Conservation (phyloP, 192 early-diverging fungal genomes). For the Entomortierella lignicola region DNA sequence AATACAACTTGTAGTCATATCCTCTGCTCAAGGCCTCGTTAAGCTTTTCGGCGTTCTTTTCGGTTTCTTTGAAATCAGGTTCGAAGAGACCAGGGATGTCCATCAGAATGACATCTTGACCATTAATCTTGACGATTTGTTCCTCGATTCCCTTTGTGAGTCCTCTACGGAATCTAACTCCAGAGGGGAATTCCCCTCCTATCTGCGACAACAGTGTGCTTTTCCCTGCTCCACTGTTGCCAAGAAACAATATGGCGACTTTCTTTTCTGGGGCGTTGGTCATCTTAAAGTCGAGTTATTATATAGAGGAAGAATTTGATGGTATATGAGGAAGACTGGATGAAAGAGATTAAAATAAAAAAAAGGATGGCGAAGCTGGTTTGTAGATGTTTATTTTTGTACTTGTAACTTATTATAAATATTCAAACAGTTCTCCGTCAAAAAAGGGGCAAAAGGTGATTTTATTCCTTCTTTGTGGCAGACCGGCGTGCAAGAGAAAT, state of each 20-base stretch:
- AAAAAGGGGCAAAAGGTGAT: too few relatives aligned
- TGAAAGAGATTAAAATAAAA: too few relatives aligned
- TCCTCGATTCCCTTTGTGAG: not conserved
- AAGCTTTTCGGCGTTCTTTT: not conserved
- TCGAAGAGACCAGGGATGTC: constrained; percentile 12
- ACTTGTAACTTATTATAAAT: too few relatives aligned
- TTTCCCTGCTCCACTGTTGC: constrained; percentile 12
- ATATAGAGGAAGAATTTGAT: too few relatives aligned
- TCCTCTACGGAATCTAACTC: constrained; percentile 1
- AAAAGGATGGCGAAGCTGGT: too few relatives aligned
- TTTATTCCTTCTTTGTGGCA: too few relatives aligned
- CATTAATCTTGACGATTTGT: not conserved
- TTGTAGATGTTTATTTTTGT: too few relatives aligned
- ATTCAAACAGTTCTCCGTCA: too few relatives aligned
- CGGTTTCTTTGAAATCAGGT: not conserved
- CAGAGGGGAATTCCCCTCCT: constrained; percentile 4
- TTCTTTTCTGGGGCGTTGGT: too few relatives aligned
- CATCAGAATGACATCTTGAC: not conserved
- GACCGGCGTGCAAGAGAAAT: too few relatives aligned
- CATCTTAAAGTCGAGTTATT: too few relatives aligned
- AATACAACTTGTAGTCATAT: constrained; percentile 14
- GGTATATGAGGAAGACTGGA: too few relatives aligned
- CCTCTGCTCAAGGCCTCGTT: not conserved
- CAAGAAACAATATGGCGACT: constrained; percentile 14
- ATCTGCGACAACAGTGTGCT: constrained; percentile 21